Evolutionary conservation across 1,284 basidiomycete genomes (phyloP), one percentile per base, ranked within the genome.

Genomic region (Gymnopus androsaceus): DNA sequence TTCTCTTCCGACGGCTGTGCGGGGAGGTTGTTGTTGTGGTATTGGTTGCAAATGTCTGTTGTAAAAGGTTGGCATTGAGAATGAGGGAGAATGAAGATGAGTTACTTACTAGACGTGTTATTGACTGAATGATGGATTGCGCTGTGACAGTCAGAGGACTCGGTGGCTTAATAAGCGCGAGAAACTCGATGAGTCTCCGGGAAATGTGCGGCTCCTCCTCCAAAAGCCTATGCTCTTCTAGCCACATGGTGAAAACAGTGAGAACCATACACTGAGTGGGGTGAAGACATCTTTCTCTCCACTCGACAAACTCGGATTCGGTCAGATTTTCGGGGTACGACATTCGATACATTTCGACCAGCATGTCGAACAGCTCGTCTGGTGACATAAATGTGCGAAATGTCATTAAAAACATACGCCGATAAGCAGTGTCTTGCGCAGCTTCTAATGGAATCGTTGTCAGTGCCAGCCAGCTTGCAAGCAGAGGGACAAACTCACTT

Each of bases 371-470:
- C 9, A 94, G 71, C 40, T 78, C 75, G 50, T 85, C 79, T 2
- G 90, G 79, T 5, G 83, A 84, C 30, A 83, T 86, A 66, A 94
- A 92, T 0, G 90, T 89, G 31, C 83, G 81, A 72, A 89, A 92
- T 9, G 92, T 94, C 73, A 82, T 85, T 41, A 94, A 73, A 71
- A 94, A 93, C 6, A 82, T 78, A 23, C 82, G 79, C 42, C 83
- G 79, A 68, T 84, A 92, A 7, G 72, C 68, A 1, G 71, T 73
- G 53, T 81, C 78, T 58, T 79, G 77, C 2, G 73, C 69, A 46
- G 73, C 64, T 62, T 73, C 81, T 80, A 67, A 21, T 45, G 42
- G 23, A 23, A 12, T 19, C 6, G 17, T 6, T 30, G 31, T 37
- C 17, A 28, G 33, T 12, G 42, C 36, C 17, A 34, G 28, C 30